Conservation (phyloP, 768 basidiomycete genomes). For the Termitomyces sp. region DNA sequence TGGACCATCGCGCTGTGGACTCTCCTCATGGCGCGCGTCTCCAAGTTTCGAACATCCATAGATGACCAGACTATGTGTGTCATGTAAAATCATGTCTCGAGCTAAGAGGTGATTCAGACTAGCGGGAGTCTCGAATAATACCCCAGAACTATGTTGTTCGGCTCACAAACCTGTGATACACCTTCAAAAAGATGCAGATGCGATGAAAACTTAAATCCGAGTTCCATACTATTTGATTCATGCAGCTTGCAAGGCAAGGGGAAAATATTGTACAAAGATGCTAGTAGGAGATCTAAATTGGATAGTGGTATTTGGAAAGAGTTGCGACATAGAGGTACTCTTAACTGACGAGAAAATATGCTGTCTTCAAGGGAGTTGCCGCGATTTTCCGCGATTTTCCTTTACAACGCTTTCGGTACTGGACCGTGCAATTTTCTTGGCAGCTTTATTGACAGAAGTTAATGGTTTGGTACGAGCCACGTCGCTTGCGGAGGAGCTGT, state of each 20-base stretch:
- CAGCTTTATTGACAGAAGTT: not conserved
- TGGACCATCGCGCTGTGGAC: not conserved
- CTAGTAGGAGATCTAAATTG: not conserved
- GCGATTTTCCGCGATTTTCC: not conserved
- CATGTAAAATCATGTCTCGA: not conserved
- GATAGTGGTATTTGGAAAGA: not conserved
- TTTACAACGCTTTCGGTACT: not conserved
- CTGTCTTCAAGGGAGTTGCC: not conserved
- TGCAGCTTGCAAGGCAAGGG: not conserved
- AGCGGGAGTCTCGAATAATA: not conserved
- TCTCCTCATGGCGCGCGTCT: not conserved
- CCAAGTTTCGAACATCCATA: not conserved
- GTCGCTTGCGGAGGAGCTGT: not conserved
- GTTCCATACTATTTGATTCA: not conserved
- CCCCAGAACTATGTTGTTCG: not conserved
- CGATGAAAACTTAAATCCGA: not conserved
- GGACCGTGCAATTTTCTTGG: not conserved
- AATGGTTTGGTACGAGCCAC: conserved; percentile 5
- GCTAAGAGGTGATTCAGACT: not conserved
- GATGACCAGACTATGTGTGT: no score
- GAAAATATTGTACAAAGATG: conserved; percentile 5
- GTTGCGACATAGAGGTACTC: conserved; percentile 5
- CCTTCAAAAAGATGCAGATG: not conserved
- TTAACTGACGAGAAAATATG: conserved; percentile 2
- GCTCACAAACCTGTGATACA: not conserved